Evolutionary conservation across 2,329 filamentous ascomycete genomes (phyloP), one percentile per base, ranked within the genome.

Genomic region (Setomelanomma holmii): DNA sequence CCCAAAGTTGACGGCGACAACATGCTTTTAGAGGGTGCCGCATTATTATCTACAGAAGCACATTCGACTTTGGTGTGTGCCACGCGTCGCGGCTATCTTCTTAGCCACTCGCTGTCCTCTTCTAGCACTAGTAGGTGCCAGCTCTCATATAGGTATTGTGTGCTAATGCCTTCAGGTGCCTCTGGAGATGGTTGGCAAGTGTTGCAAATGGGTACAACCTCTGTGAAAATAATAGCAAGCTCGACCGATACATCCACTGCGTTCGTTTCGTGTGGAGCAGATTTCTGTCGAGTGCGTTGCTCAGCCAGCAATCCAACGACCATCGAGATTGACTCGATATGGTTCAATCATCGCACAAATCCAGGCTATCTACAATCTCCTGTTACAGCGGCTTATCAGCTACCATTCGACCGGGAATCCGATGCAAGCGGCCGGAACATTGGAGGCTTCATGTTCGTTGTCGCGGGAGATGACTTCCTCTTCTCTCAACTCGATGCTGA

Each of bases 401-500:
- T 75, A 1, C 66, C 69, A 5, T 54, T 60, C 2, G 19, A 51
- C 1, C n/a, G 10, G 3, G 36, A 51, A 4, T 67, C 73, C 44
- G 64, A 75, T 17, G 71, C 75, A 30, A 60, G 70, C 20, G 69
- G 75, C 12, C 67, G 78, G 42, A 68, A 75, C 12, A 63, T 79
- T 10, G 69, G 71, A 12, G 77, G 77, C 1, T 76, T 79, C 33
- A 64, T 84, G 8, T 77, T 82, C 38, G 80, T 77, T 34, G 76
- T 82, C 41, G 76, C 78, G 16, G 78, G 79, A 21, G 74, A 76
- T 10, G 73, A 79, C 21, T 72, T 84, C 51, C 69, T 82, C 11
- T 77, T 80, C 43, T 79, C 80, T 21, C 78, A 76, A 34, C 57
- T 84, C 24, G 77, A 80, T 42, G 68, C 69, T 34, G 71, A 75